Conservation (phyloP, 805 yeast species). For the Candida insectorum region DNA sequence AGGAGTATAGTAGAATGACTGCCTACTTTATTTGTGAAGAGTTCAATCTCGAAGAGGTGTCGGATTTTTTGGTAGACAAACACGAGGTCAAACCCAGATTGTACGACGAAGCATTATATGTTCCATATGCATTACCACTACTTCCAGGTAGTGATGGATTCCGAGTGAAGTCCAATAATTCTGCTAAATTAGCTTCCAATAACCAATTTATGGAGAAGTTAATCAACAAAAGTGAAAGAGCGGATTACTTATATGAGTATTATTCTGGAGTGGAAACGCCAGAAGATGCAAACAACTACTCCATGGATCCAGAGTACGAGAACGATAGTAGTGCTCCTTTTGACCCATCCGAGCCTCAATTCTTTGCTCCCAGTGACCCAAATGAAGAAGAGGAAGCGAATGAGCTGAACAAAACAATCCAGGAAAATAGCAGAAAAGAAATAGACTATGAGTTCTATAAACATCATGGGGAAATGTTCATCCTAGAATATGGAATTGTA, state of each 20-base stretch:
- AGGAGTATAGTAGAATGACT: conserved; percentile 77
- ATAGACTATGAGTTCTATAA: conserved; percentile 40
- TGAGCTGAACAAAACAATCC: background rate
- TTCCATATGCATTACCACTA: conserved; percentile 82
- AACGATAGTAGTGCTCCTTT: conserved; percentile 53
- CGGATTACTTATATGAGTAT: conserved; percentile 90
- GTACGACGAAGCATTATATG: conserved; percentile 91
- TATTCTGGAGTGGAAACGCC: conserved; percentile 75
- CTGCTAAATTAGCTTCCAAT: conserved; percentile 41
- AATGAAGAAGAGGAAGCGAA: conserved; percentile 2
- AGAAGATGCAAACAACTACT: conserved; percentile 49
- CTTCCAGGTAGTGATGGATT: conserved; percentile 80
- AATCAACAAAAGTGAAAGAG: conserved; percentile 76
- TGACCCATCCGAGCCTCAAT: conserved; percentile 92
- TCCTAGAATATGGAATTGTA: conserved; percentile 91
- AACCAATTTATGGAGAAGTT: conserved; percentile 65
- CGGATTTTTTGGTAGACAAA: conserved; percentile 58
- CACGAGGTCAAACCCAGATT: conserved; percentile 85
- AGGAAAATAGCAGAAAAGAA: conserved; percentile 2
- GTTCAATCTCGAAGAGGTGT: conserved; percentile 60
- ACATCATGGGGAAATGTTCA: conserved; percentile 81
- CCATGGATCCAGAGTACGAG: conserved; percentile 44
- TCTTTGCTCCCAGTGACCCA: conserved; percentile 52
- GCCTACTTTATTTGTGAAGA: conserved; percentile 90
- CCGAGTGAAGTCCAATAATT: conserved; percentile 67